Conservation (phyloP, 345 rosid species). For the Sonneratia alba region DNA sequence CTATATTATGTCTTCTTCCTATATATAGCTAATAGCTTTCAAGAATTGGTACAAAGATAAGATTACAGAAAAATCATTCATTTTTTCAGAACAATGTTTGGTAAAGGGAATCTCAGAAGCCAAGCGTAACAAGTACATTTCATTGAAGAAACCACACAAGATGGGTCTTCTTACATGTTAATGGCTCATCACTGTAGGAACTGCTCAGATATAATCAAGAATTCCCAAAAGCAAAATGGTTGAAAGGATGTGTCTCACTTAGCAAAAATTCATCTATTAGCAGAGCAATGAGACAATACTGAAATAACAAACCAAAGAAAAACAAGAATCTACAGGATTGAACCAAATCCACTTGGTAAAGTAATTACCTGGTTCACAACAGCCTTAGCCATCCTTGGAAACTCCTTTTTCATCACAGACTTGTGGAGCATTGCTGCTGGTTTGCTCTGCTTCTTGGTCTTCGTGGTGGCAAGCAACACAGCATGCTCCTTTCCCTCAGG, state of each 20-base stretch:
- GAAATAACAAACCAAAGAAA: no score
- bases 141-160: conserved; percentile 30
- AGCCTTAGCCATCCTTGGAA: not conserved
- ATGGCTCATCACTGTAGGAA: conserved; percentile 37
- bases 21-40: not conserved
- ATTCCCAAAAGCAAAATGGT: no score
- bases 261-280: no score
- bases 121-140: conserved; percentile 44
- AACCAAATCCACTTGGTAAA: no score
- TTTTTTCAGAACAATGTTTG: no score
- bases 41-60: not conserved
- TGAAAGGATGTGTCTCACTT: no score
- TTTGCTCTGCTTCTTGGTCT: not conserved
- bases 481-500: not conserved
- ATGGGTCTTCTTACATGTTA: conserved; percentile 40
- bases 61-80: no score
- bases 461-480: not conserved
- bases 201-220: not conserved
- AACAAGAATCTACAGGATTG: no score
- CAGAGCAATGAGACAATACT: no score
- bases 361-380: not conserved
- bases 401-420: not conserved
- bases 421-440: not conserved
- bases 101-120: conserved; percentile 30
- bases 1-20: not conserved